Base-by-base conservation (phyloP, 2,329 filamentous ascomycete species). In the Chrysosphaeria jannelii region DNA sequence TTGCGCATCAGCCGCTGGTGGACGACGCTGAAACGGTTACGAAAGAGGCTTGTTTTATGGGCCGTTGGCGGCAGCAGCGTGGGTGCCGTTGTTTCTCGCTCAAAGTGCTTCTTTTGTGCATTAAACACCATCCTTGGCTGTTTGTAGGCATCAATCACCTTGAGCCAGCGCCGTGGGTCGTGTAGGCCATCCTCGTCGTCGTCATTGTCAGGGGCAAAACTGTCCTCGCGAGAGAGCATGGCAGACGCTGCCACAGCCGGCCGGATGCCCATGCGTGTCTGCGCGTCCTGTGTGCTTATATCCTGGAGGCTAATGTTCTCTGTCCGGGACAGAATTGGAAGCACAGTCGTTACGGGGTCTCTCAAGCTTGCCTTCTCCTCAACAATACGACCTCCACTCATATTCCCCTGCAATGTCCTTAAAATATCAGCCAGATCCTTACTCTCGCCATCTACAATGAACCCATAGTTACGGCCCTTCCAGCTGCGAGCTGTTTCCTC, bases 1-100 rank as follows among this genome's bases (percentile, higher is more conserved):
- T 91, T 91, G 23, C 85, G 68, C 19, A 93, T 57, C 10, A 93
- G 58, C 10, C 85, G 67, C 41, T 93, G 81, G 40, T 91, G 72
- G 23, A 93, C 69, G 25, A 93, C 58, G 35, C 90, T 71, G 41
- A 88, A 93, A 30, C 79, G 61, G 40, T 91, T 79, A 32, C 78
- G 63, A 45, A 91, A 91, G 21, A 85, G 50, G 3, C 63, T 52
- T 2, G 76, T 90, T 42, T 89, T 90, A 37, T 79, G 70, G 5
- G 65, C 60, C 10, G 76, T 64, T 6, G 60, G 50, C 0, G 88
- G 76, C 30, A 97, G 51, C 19, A 81, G 39, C 2, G 68, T 68
- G 9, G 71, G 59, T 31, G 63, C 63, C 8, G 55, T 51, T 4
- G 53, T 50, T 24, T 67, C 54, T 67, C 54, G 64, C 36, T 93